Conservation (phyloP, 2,329 filamentous ascomycete species). For the Teratosphaeria gauchensis region DNA sequence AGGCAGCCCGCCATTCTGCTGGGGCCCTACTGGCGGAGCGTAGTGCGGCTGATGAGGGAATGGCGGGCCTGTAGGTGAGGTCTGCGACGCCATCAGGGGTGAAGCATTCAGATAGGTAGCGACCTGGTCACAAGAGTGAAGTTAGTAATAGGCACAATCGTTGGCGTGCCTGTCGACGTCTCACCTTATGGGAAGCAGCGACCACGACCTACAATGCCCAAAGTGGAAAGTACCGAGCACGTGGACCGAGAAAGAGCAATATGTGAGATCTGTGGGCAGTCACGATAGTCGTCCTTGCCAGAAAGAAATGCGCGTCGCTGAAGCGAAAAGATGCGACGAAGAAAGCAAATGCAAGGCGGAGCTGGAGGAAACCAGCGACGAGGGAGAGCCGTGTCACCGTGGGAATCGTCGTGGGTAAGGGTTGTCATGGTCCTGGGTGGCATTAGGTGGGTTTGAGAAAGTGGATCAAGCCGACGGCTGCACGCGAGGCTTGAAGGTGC, state of each 20-base stretch:
- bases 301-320: background rate
- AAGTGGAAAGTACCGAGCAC: slow-evolving; percentile 1
- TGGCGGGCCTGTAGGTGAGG: slow-evolving; percentile 62
- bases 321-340: background rate
- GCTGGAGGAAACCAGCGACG: background rate
- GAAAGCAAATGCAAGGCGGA: background rate
- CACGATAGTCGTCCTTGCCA: background rate
- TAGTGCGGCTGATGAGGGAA: slow-evolving; percentile 54
- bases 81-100: slow-evolving; percentile 38
- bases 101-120: background rate
- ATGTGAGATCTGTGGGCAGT: background rate
- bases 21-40: slow-evolving; percentile 56
- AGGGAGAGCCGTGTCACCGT: background rate
- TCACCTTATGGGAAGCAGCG: background rate
- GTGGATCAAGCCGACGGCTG: too few relatives aligned
- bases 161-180: background rate
- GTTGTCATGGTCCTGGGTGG: background rate
- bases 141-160: background rate
- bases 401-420: background rate
- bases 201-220: background rate
- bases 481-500: background rate
- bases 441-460: too few relatives aligned
- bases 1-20: slow-evolving; percentile 46
- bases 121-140: background rate
- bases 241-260: background rate